Conservation (phyloP, 2,329 filamentous ascomycete species). For the Plenodomus lindquistii region DNA sequence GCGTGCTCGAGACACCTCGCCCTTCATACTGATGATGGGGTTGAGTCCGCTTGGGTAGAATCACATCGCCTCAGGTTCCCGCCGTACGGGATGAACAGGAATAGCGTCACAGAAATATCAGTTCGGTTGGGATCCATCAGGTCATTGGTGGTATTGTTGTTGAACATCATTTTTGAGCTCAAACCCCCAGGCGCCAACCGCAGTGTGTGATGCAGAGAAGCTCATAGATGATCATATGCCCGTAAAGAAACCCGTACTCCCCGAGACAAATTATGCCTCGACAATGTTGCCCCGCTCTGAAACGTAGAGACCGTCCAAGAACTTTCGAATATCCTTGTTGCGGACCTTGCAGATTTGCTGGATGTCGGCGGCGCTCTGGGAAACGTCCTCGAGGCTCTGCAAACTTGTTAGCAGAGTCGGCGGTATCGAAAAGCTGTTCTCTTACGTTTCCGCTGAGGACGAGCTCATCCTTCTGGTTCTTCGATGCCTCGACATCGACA, state of each 20-base stretch:
- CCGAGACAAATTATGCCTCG: constrained; percentile 48
- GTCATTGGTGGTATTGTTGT: constrained; percentile 41
- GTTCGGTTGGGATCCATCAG: constrained; percentile 22
- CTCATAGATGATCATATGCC: constrained; percentile 47
- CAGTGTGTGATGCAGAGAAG: constrained; percentile 46
- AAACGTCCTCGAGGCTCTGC: constrained; percentile 86
- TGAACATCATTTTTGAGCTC: constrained; percentile 46
- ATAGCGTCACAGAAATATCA: background rate
- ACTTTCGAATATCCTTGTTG: constrained; percentile 99
- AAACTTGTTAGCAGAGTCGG: constrained; percentile 20
- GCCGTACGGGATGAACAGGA: background rate
- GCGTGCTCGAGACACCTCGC: no score
- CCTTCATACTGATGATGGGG: background rate
- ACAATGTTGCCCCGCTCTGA: constrained; percentile 97
- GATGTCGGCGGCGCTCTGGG: constrained; percentile 97
- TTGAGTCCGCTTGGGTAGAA: background rate
- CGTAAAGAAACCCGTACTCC: constrained; percentile 46
- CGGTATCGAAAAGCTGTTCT: background rate
- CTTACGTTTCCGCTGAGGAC: constrained; percentile 78
- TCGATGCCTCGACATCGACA: constrained; percentile 87
- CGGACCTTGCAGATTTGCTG: constrained; percentile 99
- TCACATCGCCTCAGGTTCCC: background rate
- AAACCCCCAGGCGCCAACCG: constrained; percentile 44
- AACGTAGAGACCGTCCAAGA: constrained; percentile 99
- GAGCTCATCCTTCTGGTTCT: constrained; percentile 97